phyloP scores from a whole-genome alignment of 1,284 basidiomycete genomes.

The Agaricales sp. region DNA sequence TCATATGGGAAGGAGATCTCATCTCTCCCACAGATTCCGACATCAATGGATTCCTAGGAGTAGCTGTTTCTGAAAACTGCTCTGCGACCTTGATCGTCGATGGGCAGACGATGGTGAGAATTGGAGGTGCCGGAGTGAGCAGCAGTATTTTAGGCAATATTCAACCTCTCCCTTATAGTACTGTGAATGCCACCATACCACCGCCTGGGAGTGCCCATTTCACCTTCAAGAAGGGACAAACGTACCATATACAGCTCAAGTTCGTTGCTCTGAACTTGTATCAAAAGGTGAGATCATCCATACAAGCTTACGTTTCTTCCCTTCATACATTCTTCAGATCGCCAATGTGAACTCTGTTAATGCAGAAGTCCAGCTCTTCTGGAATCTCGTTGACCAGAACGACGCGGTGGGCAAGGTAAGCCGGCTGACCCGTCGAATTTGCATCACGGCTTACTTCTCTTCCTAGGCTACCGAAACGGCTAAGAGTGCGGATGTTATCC shows the following conservation, averaged over 20 bases:
- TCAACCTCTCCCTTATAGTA: constrained; percentile 11
- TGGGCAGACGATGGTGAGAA: constrained; percentile 11
- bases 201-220: constrained; percentile 16
- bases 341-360: constrained; percentile 20
- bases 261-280: constrained; percentile 18
- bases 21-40: constrained; percentile 14
- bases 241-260: constrained; percentile 16
- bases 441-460: background rate
- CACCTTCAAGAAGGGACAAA: constrained; percentile 14
- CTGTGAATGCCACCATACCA: constrained; percentile 13
- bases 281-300: constrained; percentile 13
- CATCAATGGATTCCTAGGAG: constrained; percentile 15
- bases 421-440: background rate
- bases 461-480: constrained; percentile 16
- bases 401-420: constrained; percentile 16
- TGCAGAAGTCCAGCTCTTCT: constrained; percentile 18
- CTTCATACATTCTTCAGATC: too few species aligned
- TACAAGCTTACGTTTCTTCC: too few species aligned
- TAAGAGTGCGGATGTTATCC: constrained; percentile 16
- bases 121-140: constrained; percentile 10
- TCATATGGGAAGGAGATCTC: constrained; percentile 19
- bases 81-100: constrained; percentile 15
- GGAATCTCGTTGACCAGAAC: constrained; percentile 18
- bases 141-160: constrained; percentile 20
- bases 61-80: constrained; percentile 13